Conservation (phyloP, 73 alveolate genomes). For the Paramecium sonneborni region DNA sequence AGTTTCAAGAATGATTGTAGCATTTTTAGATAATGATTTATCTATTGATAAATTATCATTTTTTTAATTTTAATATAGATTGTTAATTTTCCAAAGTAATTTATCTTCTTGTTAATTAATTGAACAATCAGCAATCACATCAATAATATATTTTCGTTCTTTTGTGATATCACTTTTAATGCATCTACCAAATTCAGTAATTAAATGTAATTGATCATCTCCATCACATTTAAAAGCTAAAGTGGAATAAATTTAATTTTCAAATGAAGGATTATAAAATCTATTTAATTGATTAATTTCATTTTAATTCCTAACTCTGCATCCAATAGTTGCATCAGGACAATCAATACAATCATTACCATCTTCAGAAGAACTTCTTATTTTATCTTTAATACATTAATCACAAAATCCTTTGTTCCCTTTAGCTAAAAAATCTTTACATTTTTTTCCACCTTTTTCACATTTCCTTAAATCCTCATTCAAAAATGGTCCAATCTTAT, state of each 20-base stretch:
- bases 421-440: neutral
- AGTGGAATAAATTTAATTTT: neutral
- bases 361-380: neutral
- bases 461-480: neutral
- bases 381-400: neutral
- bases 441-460: constrained; percentile 19
- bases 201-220: neutral
- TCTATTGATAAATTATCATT: neutral
- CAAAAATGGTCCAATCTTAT: neutral
- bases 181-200: neutral
- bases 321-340: neutral
- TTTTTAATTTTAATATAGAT: neutral
- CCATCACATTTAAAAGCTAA: neutral
- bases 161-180: neutral
- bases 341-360: neutral
- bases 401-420: neutral
- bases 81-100: neutral
- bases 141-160: neutral
- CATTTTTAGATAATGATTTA: neutral
- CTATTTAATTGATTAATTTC: neutral
- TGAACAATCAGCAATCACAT: neutral
- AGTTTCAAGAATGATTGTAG: neutral
- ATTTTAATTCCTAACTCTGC: neutral
- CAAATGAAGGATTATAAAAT: neutral
- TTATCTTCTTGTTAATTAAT: neutral